Conservation (phyloP, 2,329 filamentous ascomycete species). For the Sporothrix mexicana region DNA sequence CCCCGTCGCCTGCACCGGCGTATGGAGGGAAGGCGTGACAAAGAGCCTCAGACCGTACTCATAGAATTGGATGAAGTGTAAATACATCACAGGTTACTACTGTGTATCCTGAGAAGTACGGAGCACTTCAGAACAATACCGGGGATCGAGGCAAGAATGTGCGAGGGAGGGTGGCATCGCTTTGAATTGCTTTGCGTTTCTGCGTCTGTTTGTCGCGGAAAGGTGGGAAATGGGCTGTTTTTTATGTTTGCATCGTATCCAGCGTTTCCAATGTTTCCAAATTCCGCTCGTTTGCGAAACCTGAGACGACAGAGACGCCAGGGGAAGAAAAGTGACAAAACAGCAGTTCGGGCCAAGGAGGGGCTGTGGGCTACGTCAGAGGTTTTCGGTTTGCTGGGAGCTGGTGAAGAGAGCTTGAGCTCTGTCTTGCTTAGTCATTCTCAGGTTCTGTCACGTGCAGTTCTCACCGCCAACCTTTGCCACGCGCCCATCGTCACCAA, state of each 20-base stretch:
- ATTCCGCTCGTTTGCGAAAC: not conserved
- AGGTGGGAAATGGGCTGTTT: slow-evolving; percentile 30
- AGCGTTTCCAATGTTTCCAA: not conserved
- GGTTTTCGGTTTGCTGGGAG: not conserved
- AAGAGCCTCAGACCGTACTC: not conserved
- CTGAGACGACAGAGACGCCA: slow-evolving; percentile 25
- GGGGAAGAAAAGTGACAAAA: not conserved
- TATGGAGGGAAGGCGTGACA: slow-evolving; percentile 9
- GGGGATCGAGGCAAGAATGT: not conserved
- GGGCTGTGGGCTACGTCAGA: slow-evolving; percentile 20
- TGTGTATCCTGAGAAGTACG: not conserved
- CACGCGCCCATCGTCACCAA: slow-evolving; percentile 20
- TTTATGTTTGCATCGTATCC: slow-evolving; percentile 5
- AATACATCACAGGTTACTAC: not conserved
- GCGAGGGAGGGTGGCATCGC: not conserved
- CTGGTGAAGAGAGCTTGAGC: not conserved
- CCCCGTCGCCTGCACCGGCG: not conserved
- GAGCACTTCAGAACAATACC: not conserved
- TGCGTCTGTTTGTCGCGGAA: slow-evolving; percentile 13
- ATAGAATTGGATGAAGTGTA: not conserved
- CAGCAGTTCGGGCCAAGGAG: not conserved
- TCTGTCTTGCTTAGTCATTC: slow-evolving; percentile 3
- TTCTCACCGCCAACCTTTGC: slow-evolving; percentile 11
- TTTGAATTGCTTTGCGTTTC: not conserved
- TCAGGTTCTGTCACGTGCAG: not conserved